Evolutionary conservation across 495 filamentous ascomycete genomes (phyloP).

Genomic region (Geopyxis carbonaria): DNA sequence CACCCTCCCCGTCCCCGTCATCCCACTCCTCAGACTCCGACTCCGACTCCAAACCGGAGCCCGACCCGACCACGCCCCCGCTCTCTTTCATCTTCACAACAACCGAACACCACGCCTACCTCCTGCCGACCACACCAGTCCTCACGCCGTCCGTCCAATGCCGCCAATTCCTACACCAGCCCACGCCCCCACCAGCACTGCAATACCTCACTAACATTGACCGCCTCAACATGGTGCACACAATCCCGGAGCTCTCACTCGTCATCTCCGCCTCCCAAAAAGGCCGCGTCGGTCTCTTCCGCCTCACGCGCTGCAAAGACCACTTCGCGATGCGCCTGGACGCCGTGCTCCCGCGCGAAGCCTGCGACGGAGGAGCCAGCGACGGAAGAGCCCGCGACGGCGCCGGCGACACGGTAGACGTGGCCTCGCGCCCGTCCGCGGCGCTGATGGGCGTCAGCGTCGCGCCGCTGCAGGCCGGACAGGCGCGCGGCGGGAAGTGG

Average conservation of each 20-base stretch:
- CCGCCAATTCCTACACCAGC: slow-evolving; percentile 32
- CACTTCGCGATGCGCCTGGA: slow-evolving; percentile 26
- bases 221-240: slow-evolving; percentile 58
- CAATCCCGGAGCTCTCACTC: slow-evolving; percentile 63
- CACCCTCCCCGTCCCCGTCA: not conserved
- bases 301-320: slow-evolving; percentile 39
- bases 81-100: slow-evolving; percentile 35
- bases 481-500: slow-evolving; percentile 19
- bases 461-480: slow-evolving; percentile 39
- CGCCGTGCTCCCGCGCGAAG: slow-evolving; percentile 18
- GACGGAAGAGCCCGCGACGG: too few relatives aligned
- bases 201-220: slow-evolving; percentile 33
- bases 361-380: slow-evolving; percentile 26
- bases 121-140: slow-evolving; percentile 34
- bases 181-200: slow-evolving; percentile 25
- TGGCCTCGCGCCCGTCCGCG: slow-evolving; percentile 28
- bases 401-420: slow-evolving; percentile 22
- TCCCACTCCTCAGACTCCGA: not conserved
- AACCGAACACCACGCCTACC: slow-evolving; percentile 37
- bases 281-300: slow-evolving; percentile 58
- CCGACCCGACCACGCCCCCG: slow-evolving; percentile 13
- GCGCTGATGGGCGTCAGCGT: slow-evolving; percentile 41
- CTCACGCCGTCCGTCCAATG: slow-evolving; percentile 32
- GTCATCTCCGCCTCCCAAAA: slow-evolving; percentile 54
- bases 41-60: not conserved